phyloP scores from a whole-genome alignment of 352 stramenopile species.

The Thalassiosira exigua region DNA sequence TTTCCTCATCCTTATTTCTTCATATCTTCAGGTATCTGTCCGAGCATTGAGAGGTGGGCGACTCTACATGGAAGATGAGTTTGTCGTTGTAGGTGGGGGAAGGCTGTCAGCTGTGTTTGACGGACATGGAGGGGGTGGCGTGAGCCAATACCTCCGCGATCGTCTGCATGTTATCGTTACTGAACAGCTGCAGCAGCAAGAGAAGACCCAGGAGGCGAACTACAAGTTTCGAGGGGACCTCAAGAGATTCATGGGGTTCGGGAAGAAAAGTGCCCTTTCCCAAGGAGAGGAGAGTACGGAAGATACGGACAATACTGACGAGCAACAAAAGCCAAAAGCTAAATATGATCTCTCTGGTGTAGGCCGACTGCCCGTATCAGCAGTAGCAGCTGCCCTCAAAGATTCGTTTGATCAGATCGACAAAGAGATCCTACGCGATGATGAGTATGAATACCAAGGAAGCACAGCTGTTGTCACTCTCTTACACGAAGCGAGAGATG shows the following conservation, averaged over 20 bases:
- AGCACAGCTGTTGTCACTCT: conserved; percentile 80
- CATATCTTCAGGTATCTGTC: conserved; percentile 68
- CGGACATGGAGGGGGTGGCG: conserved; percentile 77
- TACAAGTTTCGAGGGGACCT: conserved; percentile 35
- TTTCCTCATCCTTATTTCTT: neutral
- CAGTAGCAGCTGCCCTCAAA: conserved; percentile 65
- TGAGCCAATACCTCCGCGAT: conserved; percentile 74
- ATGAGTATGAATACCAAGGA: conserved; percentile 80
- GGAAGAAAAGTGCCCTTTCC: conserved; percentile 16
- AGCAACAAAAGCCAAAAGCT: no score
- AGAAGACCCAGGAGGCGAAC: conserved; percentile 37
- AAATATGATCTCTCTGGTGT: conserved; percentile 46
- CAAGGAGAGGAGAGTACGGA: conserved; percentile 24
- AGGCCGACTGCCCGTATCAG: conserved; percentile 49
- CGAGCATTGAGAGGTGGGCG: conserved; percentile 71
- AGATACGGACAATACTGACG: conserved; percentile 3
- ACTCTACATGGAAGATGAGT: conserved; percentile 84
- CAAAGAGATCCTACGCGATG: conserved; percentile 65
- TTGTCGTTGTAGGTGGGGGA: conserved; percentile 65
- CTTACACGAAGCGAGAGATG: conserved; percentile 71
- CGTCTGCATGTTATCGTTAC: conserved; percentile 65
- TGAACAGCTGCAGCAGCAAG: conserved; percentile 56
- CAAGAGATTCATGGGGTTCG: conserved; percentile 52
- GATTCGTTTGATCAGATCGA: conserved; percentile 77
- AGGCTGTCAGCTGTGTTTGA: conserved; percentile 82